A percentile compares a stretch with the other conserved stretches of the same genome.
These are phyloP conservation scores for Colletotrichum incanum DNA, from an alignment of 2,329 filamentous ascomycete species.

Conservation along the genomic window DNA sequence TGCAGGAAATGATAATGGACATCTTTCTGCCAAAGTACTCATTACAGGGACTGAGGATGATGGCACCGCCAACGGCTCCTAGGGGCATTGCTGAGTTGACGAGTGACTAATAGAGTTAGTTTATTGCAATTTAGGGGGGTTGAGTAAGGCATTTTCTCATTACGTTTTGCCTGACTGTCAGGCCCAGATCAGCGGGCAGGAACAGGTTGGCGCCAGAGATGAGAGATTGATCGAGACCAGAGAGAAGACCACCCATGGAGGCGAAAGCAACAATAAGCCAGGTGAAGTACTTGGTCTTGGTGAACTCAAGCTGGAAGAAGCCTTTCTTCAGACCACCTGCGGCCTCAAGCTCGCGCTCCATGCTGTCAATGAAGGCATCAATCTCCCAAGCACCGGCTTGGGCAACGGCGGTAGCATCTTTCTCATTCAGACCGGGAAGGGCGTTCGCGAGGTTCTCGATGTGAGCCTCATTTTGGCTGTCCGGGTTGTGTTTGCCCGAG, in stretches of 20 bases:
- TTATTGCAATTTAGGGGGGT: not conserved
- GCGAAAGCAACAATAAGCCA: conserved; percentile 79
- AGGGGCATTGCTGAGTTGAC: conserved; percentile 81
- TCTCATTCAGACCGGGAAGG: conserved; percentile 31
- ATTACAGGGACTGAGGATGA: conserved; percentile 77
- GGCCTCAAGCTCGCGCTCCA: conserved; percentile 58
- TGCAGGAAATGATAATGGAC: conserved; percentile 78
- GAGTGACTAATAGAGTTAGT: conserved; percentile 59
- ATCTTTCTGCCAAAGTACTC: conserved; percentile 77
- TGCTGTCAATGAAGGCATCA: conserved; percentile 57
- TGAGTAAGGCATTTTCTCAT: not conserved
- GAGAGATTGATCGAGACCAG: conserved; percentile 80
- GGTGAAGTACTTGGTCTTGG: conserved; percentile 75
- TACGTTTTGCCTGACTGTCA: conserved; percentile 68
- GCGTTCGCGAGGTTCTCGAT: conserved; percentile 35
- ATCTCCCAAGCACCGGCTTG: conserved; percentile 54
- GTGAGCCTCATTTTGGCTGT: conserved; percentile 39
- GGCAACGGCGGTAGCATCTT: conserved; percentile 56
- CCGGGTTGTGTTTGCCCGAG: conserved; percentile 39
- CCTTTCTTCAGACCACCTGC: conserved; percentile 49
- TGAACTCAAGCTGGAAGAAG: conserved; percentile 71
- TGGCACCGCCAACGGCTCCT: conserved; percentile 79
- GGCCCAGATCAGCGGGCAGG: conserved; percentile 71
- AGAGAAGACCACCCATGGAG: conserved; percentile 82
- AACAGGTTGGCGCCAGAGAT: conserved; percentile 81